Evolutionary conservation across 2,329 filamentous ascomycete species (phyloP).

Genomic region (Escovopsis sp.): DNA sequence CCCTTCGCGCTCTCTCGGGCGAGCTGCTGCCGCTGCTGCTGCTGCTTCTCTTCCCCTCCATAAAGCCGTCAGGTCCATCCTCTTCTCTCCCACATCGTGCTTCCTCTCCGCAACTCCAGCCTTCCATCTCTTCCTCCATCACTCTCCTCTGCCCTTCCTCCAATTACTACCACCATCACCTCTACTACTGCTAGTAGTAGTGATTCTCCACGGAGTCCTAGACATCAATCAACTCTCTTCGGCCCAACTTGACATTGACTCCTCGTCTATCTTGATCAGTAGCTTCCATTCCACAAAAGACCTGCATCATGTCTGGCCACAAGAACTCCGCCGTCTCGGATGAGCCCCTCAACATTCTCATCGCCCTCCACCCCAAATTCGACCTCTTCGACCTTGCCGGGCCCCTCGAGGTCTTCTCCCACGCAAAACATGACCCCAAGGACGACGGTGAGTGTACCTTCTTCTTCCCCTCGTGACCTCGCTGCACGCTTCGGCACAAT

Average conservation of each 20-base stretch:
- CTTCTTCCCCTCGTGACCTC: too few relatives aligned
- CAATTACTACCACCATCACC: too few relatives aligned
- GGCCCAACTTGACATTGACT: too few relatives aligned
- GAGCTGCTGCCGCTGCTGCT: too few relatives aligned
- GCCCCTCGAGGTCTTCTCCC: conserved; percentile 35
- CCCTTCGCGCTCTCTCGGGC: too few relatives aligned
- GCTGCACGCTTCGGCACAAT: too few relatives aligned
- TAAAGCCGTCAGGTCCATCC: conserved; percentile 7
- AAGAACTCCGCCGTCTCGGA: conserved; percentile 45
- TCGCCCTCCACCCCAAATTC: conserved; percentile 46
- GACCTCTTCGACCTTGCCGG: conserved; percentile 44
- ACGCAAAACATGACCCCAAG: conserved; percentile 37
- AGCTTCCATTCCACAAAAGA: conserved; percentile 8
- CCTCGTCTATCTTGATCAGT: too few relatives aligned
- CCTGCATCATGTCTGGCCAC: conserved; percentile 37
- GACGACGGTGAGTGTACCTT: conserved; percentile 29
- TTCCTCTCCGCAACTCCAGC: conserved; percentile 8
- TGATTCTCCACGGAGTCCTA: neutral
- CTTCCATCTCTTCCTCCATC: conserved; percentile 5
- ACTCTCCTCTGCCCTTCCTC: conserved; percentile 1
- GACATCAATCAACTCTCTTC: too few relatives aligned
- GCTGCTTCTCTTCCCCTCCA: conserved; percentile 8
- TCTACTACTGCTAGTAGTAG: neutral
- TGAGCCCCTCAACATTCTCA: conserved; percentile 44
- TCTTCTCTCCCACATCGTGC: conserved; percentile 7